phyloP scores from a whole-genome alignment of 2,329 filamentous ascomycete genomes.

The Fusarium pseudonygamai region DNA sequence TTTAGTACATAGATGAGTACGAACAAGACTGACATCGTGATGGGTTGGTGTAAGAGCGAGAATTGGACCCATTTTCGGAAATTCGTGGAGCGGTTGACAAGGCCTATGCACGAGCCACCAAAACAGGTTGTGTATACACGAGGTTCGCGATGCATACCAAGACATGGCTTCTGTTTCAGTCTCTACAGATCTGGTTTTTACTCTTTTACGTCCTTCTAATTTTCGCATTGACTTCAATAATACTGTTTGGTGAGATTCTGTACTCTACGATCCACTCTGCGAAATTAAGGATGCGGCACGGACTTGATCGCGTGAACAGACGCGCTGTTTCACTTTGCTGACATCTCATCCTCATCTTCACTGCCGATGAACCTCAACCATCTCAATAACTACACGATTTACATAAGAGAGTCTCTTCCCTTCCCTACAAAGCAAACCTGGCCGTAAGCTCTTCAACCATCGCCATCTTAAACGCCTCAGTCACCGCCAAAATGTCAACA shows the following conservation, averaged over 20 bases:
- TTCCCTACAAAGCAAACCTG: too few species aligned
- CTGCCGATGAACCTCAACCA: too few species aligned
- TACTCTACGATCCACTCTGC: not conserved
- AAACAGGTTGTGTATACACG: not conserved
- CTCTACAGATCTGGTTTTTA: too few species aligned
- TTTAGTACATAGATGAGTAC: not conserved
- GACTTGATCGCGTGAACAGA: not conserved
- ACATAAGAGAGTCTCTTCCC: too few species aligned
- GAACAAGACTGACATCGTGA: not conserved
- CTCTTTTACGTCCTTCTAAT: not conserved
- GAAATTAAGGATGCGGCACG: not conserved
- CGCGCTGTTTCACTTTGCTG: not conserved
- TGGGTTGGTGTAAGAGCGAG: not conserved
- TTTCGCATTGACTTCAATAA: not conserved
- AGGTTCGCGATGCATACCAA: not conserved
- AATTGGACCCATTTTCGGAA: not conserved
- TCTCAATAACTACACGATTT: not conserved
- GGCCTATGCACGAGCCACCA: not conserved
- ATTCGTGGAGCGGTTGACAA: not conserved
- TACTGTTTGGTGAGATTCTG: too few species aligned
- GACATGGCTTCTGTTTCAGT: too few species aligned
- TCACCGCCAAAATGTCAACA: not conserved
- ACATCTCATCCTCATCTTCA: not conserved
- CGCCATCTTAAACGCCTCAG: too few species aligned
- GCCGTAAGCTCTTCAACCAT: too few species aligned